phyloP scores from a whole-genome alignment of 345 rosid genomes.

The Salix brachista region DNA sequence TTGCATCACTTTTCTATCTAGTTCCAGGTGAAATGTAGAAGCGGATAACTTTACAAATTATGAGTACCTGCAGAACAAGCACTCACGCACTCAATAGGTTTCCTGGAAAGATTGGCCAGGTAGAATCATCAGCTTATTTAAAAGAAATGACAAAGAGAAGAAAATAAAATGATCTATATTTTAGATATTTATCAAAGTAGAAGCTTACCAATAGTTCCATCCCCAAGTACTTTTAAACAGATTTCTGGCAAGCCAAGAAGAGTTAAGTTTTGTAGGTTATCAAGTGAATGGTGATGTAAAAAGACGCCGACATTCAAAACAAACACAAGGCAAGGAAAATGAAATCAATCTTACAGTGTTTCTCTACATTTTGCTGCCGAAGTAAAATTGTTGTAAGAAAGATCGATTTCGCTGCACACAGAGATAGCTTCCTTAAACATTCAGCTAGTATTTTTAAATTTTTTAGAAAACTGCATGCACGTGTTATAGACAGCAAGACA shows the following conservation, averaged over 20 bases:
- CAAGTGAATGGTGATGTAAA: too few species aligned
- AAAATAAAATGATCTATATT: not conserved
- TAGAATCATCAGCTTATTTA: not conserved
- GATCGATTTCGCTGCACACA: not conserved
- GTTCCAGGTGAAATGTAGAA: not conserved
- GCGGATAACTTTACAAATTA: not conserved
- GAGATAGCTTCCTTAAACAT: too few species aligned
- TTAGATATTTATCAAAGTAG: not conserved
- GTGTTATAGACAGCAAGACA: too few species aligned
- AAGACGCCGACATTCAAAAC: not conserved
- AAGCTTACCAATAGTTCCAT: not conserved
- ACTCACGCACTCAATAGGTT: slow-evolving; percentile 1
- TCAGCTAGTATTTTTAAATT: too few species aligned
- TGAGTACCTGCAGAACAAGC: slow-evolving; percentile 7
- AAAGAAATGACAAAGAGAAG: not conserved
- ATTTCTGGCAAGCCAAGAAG: slow-evolving; percentile 2
- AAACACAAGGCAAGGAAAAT: not conserved
- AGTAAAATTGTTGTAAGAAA: slow-evolving; percentile 10
- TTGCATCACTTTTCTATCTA: too few species aligned
- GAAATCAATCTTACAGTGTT: not conserved
- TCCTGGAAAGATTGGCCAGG: not conserved
- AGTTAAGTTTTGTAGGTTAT: not conserved
- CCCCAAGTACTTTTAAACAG: slow-evolving; percentile 3
- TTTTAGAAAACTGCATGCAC: too few species aligned
- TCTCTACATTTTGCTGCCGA: not conserved